A percentile compares a stretch with the other conserved stretches of the same genome.
phyloP scores from a whole-genome alignment of 331 rosid genomes.

The Saraca asoca region DNA sequence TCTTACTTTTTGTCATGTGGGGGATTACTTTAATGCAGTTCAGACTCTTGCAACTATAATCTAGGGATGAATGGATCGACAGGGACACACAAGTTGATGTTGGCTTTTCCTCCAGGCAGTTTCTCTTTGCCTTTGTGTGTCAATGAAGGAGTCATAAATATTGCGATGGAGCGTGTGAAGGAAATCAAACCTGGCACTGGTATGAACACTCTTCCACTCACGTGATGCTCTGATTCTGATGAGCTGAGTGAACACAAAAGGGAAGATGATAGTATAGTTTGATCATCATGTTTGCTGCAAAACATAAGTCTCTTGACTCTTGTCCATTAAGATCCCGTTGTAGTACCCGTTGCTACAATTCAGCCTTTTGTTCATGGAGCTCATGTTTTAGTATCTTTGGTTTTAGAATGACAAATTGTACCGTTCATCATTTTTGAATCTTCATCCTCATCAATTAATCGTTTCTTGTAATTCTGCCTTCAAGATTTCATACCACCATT shows the following conservation, averaged over 20 bases:
- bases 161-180: constrained; percentile 26
- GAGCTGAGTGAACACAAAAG: constrained; percentile 8
- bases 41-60: constrained; percentile 26
- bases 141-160: constrained; percentile 3
- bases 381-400: background rate
- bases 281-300: constrained; percentile 12
- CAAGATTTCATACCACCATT: background rate
- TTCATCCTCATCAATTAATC: background rate
- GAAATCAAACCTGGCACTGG: constrained; percentile 28
- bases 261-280: background rate
- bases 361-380: background rate
- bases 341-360: background rate
- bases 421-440: no score
- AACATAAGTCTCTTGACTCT: background rate
- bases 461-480: background rate
- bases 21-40: constrained; percentile 20
- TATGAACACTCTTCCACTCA: background rate
- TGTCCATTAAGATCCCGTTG: constrained; percentile 9
- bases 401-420: no score
- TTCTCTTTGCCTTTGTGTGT: constrained; percentile 23
- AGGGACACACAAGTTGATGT: constrained; percentile 20
- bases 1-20: background rate
- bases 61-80: constrained; percentile 22
- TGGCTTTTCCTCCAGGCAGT: background rate
- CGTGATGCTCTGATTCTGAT: background rate